Conservation (phyloP, 2,329 filamentous ascomycete genomes). For the Fusarium sp. region DNA sequence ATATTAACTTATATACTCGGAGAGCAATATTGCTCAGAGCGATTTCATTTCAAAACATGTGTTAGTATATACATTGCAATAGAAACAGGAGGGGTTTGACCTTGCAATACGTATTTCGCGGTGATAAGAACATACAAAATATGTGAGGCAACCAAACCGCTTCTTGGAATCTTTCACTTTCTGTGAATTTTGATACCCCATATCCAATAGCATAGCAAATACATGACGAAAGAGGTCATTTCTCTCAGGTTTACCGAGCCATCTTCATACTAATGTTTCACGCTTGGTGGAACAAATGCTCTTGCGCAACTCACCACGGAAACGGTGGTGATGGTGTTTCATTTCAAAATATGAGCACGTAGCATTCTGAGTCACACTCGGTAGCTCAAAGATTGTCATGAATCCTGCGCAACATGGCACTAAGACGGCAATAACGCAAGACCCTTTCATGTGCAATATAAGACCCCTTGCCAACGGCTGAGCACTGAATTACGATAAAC, state of each 20-base stretch:
- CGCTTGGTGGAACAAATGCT: not conserved
- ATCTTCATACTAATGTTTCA: not conserved
- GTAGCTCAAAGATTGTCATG: slow-evolving; percentile 2
- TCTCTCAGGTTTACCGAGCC: not conserved
- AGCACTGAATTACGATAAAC: not conserved
- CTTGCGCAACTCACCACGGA: no score
- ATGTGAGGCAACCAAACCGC: not conserved
- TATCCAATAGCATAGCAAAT: not conserved
- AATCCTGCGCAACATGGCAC: slow-evolving; percentile 13
- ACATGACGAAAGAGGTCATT: not conserved
- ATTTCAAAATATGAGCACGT: not conserved
- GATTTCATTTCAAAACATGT: no score
- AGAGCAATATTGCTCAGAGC: no score
- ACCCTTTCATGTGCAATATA: not conserved
- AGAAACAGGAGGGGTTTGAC: no score
- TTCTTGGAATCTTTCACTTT: not conserved
- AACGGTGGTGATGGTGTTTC: not conserved
- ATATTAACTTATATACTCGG: no score
- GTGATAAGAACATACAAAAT: no score
- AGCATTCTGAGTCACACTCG: not conserved
- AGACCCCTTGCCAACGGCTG: slow-evolving; percentile 4
- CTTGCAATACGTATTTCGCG: no score
- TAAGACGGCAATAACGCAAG: not conserved
- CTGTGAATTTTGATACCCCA: not conserved
- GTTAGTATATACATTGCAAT: no score